Evolutionary conservation across 768 basidiomycete species (phyloP), one percentile per base, ranked within the genome.

Genomic region (Coprinellus aureogranulatus): DNA sequence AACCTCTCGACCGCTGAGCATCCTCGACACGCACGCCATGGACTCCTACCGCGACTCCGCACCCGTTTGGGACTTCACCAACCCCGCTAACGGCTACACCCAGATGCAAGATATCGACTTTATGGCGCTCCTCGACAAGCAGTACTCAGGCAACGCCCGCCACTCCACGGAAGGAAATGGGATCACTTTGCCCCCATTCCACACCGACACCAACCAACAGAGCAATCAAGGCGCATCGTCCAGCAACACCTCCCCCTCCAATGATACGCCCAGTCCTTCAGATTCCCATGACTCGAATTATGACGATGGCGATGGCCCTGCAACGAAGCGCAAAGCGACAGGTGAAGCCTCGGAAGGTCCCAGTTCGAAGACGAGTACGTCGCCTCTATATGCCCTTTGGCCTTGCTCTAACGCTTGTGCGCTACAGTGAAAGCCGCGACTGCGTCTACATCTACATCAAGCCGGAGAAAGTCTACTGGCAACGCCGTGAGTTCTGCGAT

Each of bases 181-280:
- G 14, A 14, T 14, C 14, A 14, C 14, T 14, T n/a, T 22, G 41
- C 41, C 41, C 18, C 16, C 14, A 16, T 37, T 54, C 56, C 60
- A 54, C 61, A 53, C 49, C 63, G 60, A 54, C 71, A 50, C 45
- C 62, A 57, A 79, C 60, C n/a, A 39, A 20, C 34, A 34, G 6
- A 6, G 8, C 34, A 31, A 40, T 11, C 30, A 52, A n/a, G 2
- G 20, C 30, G 23, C 48, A 25, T 50, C 52, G 5, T 75, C 82
- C 23, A 81, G 75, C 58, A 68, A 82, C 44, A 83, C 81, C 23
- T 85, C 90, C 4, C 80, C 84, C 1, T 87, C 87, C 0, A 89
- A 89, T 63, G 88, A 89, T 64, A 89, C 86, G 70, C 89, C 90
- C 34, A 92, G 89, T 62, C 89, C 91, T 2, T 81, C 86, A 4